Conservation (phyloP, 2,329 filamentous ascomycete genomes). For the Alternaria ethzedia region DNA sequence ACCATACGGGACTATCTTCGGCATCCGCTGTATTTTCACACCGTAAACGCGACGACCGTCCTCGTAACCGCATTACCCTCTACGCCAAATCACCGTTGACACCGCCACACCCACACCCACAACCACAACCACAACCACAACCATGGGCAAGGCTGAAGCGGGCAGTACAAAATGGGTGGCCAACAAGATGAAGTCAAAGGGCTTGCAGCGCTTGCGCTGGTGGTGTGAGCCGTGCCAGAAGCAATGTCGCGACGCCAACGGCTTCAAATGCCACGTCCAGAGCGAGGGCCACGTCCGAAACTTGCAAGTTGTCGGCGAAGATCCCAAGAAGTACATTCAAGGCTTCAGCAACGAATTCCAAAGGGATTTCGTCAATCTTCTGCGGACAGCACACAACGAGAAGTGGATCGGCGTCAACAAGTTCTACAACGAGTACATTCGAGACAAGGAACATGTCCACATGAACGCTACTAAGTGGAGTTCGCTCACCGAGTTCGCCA, state of each 20-base stretch:
- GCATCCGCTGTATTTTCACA: neutral
- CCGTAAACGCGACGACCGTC: neutral
- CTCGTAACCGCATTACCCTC: neutral
- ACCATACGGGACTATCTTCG: neutral
- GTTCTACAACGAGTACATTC: constrained; percentile 81
- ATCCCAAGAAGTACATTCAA: constrained; percentile 82
- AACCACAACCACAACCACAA: constrained; percentile 21
- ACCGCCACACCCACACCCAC: constrained; percentile 13
- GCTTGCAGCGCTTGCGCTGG: constrained; percentile 77
- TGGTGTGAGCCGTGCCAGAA: constrained; percentile 83
- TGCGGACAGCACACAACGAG: constrained; percentile 86
- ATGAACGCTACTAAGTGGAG: constrained; percentile 92
- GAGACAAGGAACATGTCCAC: neutral
- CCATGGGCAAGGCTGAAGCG: constrained; percentile 89
- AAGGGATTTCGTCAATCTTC: constrained; percentile 75
- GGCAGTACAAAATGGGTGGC: constrained; percentile 88
- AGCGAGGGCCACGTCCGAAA: constrained; percentile 81
- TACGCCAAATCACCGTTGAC: neutral
- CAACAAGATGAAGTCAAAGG: constrained; percentile 82
- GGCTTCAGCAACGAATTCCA: constrained; percentile 83
- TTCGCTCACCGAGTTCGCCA: constrained; percentile 87
- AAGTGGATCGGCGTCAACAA: constrained; percentile 88
- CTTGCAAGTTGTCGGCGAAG: constrained; percentile 83
- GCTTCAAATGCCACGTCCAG: constrained; percentile 71
- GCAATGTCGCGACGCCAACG: constrained; percentile 84